Evolutionary conservation across 805 yeast species (phyloP).

Genomic region (Pichia cephalocereana): DNA sequence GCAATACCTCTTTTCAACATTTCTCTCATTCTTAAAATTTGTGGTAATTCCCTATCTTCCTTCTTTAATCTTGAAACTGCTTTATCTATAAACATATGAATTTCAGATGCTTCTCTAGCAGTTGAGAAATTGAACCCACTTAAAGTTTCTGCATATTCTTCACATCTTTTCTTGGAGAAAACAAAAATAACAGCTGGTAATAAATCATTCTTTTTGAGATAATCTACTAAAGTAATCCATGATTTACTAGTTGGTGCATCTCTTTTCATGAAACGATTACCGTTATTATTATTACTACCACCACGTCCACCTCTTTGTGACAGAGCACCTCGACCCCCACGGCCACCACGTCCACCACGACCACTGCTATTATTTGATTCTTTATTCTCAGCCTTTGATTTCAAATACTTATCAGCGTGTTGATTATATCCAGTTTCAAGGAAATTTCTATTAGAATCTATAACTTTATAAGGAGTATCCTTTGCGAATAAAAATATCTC

Average conservation of each 20-base stretch:
- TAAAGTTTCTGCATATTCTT: constrained; percentile 79
- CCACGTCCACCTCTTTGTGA: constrained; percentile 17
- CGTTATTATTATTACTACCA: constrained; percentile 22
- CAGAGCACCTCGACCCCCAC: constrained; percentile 19
- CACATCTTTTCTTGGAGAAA: constrained; percentile 88
- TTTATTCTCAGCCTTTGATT: constrained; percentile 27
- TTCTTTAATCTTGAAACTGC: constrained; percentile 80
- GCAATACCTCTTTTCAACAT: constrained; percentile 89
- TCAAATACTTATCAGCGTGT: constrained; percentile 46
- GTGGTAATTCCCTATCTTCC: constrained; percentile 92
- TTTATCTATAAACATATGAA: constrained; percentile 86
- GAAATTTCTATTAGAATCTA: constrained; percentile 67
- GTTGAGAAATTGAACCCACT: constrained; percentile 69
- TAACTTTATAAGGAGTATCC: constrained; percentile 58
- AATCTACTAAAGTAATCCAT: constrained; percentile 67
- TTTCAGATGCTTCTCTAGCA: constrained; percentile 80
- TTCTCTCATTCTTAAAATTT: constrained; percentile 73
- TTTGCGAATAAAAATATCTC: constrained; percentile 85
- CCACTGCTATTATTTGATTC: constrained; percentile 20
- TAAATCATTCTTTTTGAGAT: constrained; percentile 55
- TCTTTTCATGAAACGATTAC: constrained; percentile 32
- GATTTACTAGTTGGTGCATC: constrained; percentile 74
- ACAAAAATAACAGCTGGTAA: constrained; percentile 91
- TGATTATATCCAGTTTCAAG: constrained; percentile 51
- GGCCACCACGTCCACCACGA: constrained; percentile 21